Evolutionary conservation across 1,284 basidiomycete species (phyloP).

Genomic region (Cutaneotrichosporon cyanovorans): DNA sequence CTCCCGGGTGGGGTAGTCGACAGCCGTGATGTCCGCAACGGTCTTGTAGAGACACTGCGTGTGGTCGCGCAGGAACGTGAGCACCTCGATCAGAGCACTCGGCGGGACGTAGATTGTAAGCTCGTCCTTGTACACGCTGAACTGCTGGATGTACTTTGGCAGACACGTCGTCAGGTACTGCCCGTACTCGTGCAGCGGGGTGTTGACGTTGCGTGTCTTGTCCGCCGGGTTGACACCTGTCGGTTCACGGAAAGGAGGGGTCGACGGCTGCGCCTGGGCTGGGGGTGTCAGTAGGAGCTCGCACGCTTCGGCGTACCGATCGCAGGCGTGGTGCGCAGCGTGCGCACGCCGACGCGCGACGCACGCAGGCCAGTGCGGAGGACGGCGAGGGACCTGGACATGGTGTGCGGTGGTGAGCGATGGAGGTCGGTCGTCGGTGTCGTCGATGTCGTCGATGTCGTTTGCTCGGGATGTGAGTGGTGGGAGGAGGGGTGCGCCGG

Average conservation of each 20-base stretch:
- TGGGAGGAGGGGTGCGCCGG: background rate
- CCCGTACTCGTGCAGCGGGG: constrained; percentile 76
- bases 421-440: constrained; percentile 1
- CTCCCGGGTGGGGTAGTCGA: constrained; percentile 86
- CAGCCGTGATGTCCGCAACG: constrained; percentile 88
- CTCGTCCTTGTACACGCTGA: constrained; percentile 97
- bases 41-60: constrained; percentile 91
- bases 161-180: constrained; percentile 84
- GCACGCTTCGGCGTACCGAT: constrained; percentile 23
- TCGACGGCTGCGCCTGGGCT: constrained; percentile 42
- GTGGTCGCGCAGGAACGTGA: constrained; percentile 94
- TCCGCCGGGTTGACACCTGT: constrained; percentile 77
- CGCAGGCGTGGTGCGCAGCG: constrained; percentile 24
- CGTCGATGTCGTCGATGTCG: background rate
- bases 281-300: no score
- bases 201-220: constrained; percentile 61
- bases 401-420: constrained; percentile 12
- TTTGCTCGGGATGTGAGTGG: constrained; percentile 6
- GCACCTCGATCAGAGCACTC: constrained; percentile 69
- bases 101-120: constrained; percentile 75
- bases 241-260: constrained; percentile 73
- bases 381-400: constrained; percentile 29
- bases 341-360: constrained; percentile 15
- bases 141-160: constrained; percentile 92
- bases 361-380: constrained; percentile 19